Evolutionary conservation across 2,329 filamentous ascomycete species (phyloP).

Genomic region (Hortaea sp.): DNA sequence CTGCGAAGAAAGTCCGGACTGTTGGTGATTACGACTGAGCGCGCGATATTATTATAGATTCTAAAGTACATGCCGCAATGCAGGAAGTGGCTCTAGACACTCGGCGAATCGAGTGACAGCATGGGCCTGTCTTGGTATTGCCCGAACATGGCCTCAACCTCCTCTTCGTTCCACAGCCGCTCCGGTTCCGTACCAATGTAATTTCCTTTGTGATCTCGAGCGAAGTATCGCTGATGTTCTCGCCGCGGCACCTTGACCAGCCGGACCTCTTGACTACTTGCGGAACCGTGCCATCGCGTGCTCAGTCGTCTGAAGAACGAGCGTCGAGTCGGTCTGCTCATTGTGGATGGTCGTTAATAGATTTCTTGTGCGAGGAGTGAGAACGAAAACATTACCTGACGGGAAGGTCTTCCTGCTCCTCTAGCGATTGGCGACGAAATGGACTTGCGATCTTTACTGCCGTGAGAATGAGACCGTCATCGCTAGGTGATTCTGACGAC

Average conservation of each 20-base stretch:
- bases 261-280: slow-evolving; percentile 16
- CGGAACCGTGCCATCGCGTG: slow-evolving; percentile 13
- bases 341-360: background rate
- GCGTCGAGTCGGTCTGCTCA: slow-evolving; percentile 14
- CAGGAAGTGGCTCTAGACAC: background rate
- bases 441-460: slow-evolving; percentile 13
- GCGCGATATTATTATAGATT: background rate
- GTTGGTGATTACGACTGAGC: background rate
- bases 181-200: slow-evolving; percentile 23
- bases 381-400: slow-evolving; percentile 5
- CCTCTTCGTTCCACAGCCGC: slow-evolving; percentile 17
- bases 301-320: slow-evolving; percentile 18
- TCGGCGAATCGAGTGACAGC: slow-evolving; percentile 1
- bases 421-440: slow-evolving; percentile 9
- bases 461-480: slow-evolving; percentile 21
- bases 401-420: slow-evolving; percentile 11
- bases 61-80: background rate
- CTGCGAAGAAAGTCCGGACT: slow-evolving; percentile 16
- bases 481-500: slow-evolving; percentile 1
- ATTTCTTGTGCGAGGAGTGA: background rate
- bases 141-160: slow-evolving; percentile 14
- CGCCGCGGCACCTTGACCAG: slow-evolving; percentile 22
- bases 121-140: slow-evolving; percentile 14
- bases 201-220: slow-evolving; percentile 13
- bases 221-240: slow-evolving; percentile 19